phyloP scores from a whole-genome alignment of 805 yeast genomes.

The Cyberlindnera samutprakarnensis region DNA sequence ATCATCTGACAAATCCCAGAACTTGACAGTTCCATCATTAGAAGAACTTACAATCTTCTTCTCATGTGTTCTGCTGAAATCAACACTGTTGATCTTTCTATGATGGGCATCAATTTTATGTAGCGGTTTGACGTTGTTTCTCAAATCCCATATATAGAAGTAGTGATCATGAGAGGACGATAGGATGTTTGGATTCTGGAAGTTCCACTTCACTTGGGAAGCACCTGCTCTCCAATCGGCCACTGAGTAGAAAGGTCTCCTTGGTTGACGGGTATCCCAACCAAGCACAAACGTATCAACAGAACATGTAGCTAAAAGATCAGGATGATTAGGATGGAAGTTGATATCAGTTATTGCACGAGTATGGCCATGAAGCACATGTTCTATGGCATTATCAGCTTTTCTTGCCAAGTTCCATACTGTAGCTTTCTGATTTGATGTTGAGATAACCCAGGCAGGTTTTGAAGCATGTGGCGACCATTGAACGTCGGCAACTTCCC shows the following conservation, averaged over 20 bases:
- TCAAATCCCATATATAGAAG: conserved; percentile 79
- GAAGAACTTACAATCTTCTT: conserved; percentile 73
- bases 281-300: conserved; percentile 81
- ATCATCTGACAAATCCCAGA: conserved; percentile 59
- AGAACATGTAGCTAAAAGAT: conserved; percentile 84
- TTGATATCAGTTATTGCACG: conserved; percentile 95
- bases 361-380: conserved; percentile 81
- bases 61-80: conserved; percentile 58
- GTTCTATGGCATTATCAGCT: conserved; percentile 71
- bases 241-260: conserved; percentile 63
- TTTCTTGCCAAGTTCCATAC: conserved; percentile 82
- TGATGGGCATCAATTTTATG: conserved; percentile 63
- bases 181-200: conserved; percentile 60
- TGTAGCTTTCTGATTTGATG: conserved; percentile 91
- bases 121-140: conserved; percentile 76
- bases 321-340: conserved; percentile 84
- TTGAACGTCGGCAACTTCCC: conserved; percentile 99
- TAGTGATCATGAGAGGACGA: conserved; percentile 84
- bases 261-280: conserved; percentile 87
- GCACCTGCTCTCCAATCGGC: conserved; percentile 97
- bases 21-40: conserved; percentile 75
- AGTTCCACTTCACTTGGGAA: conserved; percentile 92
- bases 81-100: conserved; percentile 87
- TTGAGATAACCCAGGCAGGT: conserved; percentile 87
- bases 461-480: conserved; percentile 91